Base-by-base conservation (phyloP, 1,284 basidiomycete species). In the Amylostereum areolatum region DNA sequence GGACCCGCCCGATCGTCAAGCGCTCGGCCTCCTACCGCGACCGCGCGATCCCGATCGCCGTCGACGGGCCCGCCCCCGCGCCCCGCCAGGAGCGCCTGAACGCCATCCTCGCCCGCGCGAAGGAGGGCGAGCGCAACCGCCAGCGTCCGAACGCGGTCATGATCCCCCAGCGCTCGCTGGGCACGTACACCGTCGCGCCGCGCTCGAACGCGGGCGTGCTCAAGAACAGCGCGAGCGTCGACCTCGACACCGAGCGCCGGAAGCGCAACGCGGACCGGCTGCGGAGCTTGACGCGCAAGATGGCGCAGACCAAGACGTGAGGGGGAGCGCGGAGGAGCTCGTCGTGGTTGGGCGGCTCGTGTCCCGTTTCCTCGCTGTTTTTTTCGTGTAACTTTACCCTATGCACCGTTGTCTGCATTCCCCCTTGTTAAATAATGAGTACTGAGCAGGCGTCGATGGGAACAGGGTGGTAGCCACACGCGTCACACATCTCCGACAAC, bases 1-100 rank as follows among this genome's bases (percentile, higher is more conserved):
- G 92, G 93, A 92, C 91, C 27, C 78, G 94, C n/a, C 94, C 94
- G 0, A 96, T 97, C 68, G 87, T 97, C 70, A 92, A 94, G 62
- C 85, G 92, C 39, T 88, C 86, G 10, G 88, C 92, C 3, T 88
- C 87, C 30, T 92, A 89, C 67, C 77, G 91, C 33, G 89, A 92
- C 63, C 75, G 83, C 12, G 71, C 82, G 37, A 74, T 90, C 42
- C 86, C 83, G 11, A 70, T 73, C 1, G 78, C 76, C 3, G 58
- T 61, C 9, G 56, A 58, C 29, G 66, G 64, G 45, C 65, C 66
- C 10, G 70, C 64, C 27, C 66, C 59, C 5, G 68, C 63, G 35
- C 71, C 69, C 39, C 69, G 65, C 32, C 66, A 58, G 29, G 83
- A 86, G 60, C 75, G 77, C 55, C 70, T 89, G 51, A 82, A 80